A percentile compares a stretch with the other conserved stretches of the same genome.
Conservation (phyloP, 2,329 filamentous ascomycete genomes). For the Fusarium beomiforme region DNA sequence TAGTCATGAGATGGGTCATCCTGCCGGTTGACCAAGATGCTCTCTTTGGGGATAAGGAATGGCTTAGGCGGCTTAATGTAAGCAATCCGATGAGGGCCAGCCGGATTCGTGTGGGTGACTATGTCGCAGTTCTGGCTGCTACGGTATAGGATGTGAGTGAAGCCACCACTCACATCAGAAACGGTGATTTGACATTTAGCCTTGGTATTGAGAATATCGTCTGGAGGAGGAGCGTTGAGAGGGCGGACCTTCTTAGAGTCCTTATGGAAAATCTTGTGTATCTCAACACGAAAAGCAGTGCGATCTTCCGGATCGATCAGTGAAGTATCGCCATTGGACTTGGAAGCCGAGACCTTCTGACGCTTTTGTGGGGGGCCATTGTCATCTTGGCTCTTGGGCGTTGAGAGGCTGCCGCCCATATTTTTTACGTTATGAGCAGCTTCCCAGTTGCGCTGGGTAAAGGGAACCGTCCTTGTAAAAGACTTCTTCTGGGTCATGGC, state of each 20-base stretch:
- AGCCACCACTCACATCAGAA: conserved; percentile 48
- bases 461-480: conserved; percentile 61
- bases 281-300: conserved; percentile 61
- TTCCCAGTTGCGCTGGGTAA: conserved; percentile 65
- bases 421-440: conserved; percentile 57
- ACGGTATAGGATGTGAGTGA: conserved; percentile 59
- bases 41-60: conserved; percentile 63
- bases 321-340: conserved; percentile 45
- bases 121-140: conserved; percentile 65
- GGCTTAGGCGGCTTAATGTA: conserved; percentile 59
- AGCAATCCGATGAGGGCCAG: conserved; percentile 57
- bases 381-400: conserved; percentile 48
- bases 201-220: conserved; percentile 46
- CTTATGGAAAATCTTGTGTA: conserved; percentile 63
- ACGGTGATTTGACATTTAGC: conserved; percentile 53
- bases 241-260: conserved; percentile 53
- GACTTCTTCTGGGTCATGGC: conserved; percentile 61
- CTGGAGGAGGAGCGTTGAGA: conserved; percentile 43
- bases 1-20: conserved; percentile 60
- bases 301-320: conserved; percentile 46
- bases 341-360: conserved; percentile 57
- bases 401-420: conserved; percentile 51
- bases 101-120: conserved; percentile 59
- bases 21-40: conserved; percentile 59
- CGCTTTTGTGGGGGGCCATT: conserved; percentile 58